Percentiles rank a stretch among this genome's conserved stretches.
Evolutionary conservation across 1,284 basidiomycete genomes (phyloP).

Genomic region (Melampsora larici-populina): DNA sequence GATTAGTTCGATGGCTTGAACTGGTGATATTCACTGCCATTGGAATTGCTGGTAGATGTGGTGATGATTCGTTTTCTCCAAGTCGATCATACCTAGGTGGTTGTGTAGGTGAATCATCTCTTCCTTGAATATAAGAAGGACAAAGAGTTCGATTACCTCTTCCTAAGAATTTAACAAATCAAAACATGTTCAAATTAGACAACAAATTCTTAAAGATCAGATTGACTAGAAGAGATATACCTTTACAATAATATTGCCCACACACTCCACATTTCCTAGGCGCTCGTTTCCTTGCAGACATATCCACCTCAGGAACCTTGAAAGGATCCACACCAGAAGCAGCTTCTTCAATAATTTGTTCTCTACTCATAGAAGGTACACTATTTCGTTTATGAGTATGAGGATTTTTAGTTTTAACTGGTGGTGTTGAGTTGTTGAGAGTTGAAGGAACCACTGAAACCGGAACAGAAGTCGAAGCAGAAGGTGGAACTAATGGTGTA

Average conservation of each 20-base stretch:
- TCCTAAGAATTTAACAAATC: neutral
- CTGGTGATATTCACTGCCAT: no score
- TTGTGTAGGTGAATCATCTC: neutral
- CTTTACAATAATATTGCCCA: slow-evolving; percentile 5
- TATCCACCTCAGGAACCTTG: slow-evolving; percentile 4
- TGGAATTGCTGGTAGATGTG: no score
- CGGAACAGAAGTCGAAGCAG: neutral
- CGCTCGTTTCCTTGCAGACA: neutral
- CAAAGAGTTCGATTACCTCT: neutral
- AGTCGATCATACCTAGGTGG: neutral
- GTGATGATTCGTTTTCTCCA: no score
- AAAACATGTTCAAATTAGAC: no score
- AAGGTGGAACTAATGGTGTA: neutral
- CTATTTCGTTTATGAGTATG: slow-evolving; percentile 1
- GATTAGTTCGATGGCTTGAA: no score
- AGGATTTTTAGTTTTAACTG: neutral
- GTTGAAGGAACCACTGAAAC: neutral
- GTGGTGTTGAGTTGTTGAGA: neutral
- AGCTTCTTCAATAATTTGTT: neutral
- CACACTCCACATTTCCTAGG: slow-evolving; percentile 6
- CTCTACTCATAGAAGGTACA: neutral
- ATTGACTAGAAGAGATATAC: neutral
- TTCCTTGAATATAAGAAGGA: slow-evolving; percentile 1
- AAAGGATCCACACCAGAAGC: neutral
- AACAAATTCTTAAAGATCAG: neutral